Percentiles rank a stretch among this genome's conserved stretches.
These are phyloP conservation scores for Colletotrichum sp. DNA, from an alignment of 2,329 filamentous ascomycete species.

Conservation along the genomic window DNA sequence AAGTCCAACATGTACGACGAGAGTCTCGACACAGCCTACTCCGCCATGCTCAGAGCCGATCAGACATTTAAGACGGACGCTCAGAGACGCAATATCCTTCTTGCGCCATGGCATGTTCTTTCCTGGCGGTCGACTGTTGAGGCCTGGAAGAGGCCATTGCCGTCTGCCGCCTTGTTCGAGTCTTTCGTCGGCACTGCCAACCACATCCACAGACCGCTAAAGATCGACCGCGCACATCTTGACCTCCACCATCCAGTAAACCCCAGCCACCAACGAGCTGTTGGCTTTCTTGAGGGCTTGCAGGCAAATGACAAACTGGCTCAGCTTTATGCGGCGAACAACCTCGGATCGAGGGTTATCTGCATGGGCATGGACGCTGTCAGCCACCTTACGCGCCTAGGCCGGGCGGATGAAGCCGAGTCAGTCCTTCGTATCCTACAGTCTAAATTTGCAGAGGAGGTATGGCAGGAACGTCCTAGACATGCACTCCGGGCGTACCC, in stretches of 20 bases:
- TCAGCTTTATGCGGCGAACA: background rate
- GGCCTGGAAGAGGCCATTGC: slow-evolving; percentile 47
- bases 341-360: slow-evolving; percentile 3
- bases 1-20: slow-evolving; percentile 38
- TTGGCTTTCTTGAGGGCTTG: slow-evolving; percentile 45
- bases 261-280: slow-evolving; percentile 51
- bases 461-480: background rate
- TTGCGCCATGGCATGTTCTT: slow-evolving; percentile 49
- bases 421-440: slow-evolving; percentile 42
- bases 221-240: slow-evolving; percentile 57
- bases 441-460: slow-evolving; percentile 33
- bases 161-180: slow-evolving; percentile 56
- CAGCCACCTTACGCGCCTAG: slow-evolving; percentile 45
- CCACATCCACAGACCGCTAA: slow-evolving; percentile 38
- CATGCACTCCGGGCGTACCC: background rate
- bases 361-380: slow-evolving; percentile 43
- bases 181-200: slow-evolving; percentile 53
- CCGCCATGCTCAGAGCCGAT: slow-evolving; percentile 51
- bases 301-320: slow-evolving; percentile 3
- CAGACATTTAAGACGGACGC: slow-evolving; percentile 41
- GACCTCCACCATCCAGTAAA: slow-evolving; percentile 58
- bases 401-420: slow-evolving; percentile 45
- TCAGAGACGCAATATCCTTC: slow-evolving; percentile 40
- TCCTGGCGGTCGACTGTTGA: slow-evolving; percentile 59
- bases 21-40: slow-evolving; percentile 56